A percentile compares a stretch with the other conserved stretches of the same genome.
These are phyloP conservation scores for Hondaea fermentalgiana DNA, from an alignment of 108 stramenopile species.

Conservation along the genomic window DNA sequence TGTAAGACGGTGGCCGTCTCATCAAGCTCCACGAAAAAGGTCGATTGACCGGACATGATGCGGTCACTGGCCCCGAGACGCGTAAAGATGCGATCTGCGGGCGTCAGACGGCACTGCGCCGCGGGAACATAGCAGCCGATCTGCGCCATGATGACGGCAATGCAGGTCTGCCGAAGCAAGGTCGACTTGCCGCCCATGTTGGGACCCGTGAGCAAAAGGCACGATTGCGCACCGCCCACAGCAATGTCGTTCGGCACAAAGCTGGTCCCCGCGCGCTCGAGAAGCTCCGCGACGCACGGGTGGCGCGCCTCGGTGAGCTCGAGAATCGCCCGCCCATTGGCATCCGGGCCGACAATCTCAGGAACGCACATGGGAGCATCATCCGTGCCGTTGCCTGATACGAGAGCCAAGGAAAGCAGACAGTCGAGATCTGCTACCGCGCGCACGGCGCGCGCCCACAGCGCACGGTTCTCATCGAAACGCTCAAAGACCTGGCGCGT, in stretches of 20 bases:
- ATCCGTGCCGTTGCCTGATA: conserved; percentile 35
- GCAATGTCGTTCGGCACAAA: conserved; percentile 89
- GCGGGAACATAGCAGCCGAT: conserved; percentile 97
- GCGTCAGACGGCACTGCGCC: conserved; percentile 70
- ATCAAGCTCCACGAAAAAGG: conserved; percentile 96
- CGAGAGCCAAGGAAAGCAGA: conserved; percentile 75
- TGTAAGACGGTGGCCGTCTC: conserved; percentile 95
- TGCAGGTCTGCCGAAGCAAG: conserved; percentile 88
- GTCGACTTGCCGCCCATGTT: conserved; percentile 98
- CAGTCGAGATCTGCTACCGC: conserved; percentile 83
- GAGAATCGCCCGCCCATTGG: conserved; percentile 37
- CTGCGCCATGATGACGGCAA: conserved; percentile 90
- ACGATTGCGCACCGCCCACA: conserved; percentile 40
- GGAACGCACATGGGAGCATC: conserved; percentile 11
- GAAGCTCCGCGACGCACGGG: conserved; percentile 77
- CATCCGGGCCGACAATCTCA: neutral
- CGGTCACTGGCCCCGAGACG: conserved; percentile 96
- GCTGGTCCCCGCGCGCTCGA: conserved; percentile 46
- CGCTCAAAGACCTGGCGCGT: conserved; percentile 85
- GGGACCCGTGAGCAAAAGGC: conserved; percentile 85
- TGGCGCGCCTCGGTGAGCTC: conserved; percentile 76
- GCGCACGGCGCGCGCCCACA: conserved; percentile 78
- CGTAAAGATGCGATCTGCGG: conserved; percentile 95
- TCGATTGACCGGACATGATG: conserved; percentile 93
- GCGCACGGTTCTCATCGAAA: conserved; percentile 70